phyloP scores from a whole-genome alignment of 805 yeast genomes.

The Yamadazyma tumulicola region DNA sequence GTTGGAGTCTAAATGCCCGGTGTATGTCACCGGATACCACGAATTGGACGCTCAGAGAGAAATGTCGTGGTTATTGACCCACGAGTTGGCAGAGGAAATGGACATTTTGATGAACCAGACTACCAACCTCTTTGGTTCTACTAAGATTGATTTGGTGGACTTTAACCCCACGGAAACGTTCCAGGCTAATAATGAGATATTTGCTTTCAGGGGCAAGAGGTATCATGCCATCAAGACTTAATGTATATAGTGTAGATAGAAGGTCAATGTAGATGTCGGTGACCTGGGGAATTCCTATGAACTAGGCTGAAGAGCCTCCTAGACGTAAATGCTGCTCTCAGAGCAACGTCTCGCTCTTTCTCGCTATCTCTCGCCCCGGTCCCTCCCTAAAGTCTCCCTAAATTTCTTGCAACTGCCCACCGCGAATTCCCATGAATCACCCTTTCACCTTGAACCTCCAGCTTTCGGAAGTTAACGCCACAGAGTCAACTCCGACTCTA shows the following conservation, averaged over 20 bases:
- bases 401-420: too few species aligned
- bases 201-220: conserved; percentile 94
- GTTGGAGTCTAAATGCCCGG: conserved; percentile 88
- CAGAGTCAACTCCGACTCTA: background rate
- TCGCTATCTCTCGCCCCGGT: too few species aligned
- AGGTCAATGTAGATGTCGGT: too few species aligned
- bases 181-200: conserved; percentile 85
- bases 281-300: too few species aligned
- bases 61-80: conserved; percentile 66
- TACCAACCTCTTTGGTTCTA: conserved; percentile 72
- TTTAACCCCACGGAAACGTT: conserved; percentile 88
- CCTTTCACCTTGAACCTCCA: conserved; percentile 6
- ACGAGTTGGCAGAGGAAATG: conserved; percentile 57
- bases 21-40: conserved; percentile 88
- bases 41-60: conserved; percentile 69
- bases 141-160: conserved; percentile 94
- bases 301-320: too few species aligned
- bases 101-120: conserved; percentile 77
- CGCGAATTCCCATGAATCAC: conserved; percentile 5
- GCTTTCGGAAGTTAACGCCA: background rate
- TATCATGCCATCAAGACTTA: conserved; percentile 67
- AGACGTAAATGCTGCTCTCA: too few species aligned
- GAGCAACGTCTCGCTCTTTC: too few species aligned
- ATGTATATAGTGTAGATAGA: conserved; percentile 10
- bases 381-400: too few species aligned